Base-by-base conservation (phyloP, 257 asterid genomes). In the Solanum bulbocastanum region DNA sequence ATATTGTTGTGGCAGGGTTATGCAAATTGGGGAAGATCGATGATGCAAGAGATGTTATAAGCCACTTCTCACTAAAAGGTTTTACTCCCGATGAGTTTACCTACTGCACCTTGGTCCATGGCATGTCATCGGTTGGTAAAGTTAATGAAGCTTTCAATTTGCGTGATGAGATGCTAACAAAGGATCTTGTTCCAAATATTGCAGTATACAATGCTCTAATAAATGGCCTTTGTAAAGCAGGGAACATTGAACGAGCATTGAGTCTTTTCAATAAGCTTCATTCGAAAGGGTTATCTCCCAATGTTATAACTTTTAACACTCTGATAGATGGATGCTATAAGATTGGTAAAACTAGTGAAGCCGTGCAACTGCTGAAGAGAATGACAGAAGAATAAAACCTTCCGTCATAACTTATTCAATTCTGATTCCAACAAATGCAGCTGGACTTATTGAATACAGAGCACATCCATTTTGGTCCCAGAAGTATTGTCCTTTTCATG, bases 381-480 rank as follows among this genome's bases (percentile, higher is more conserved):
- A 95, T 95, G 98, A 88, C 42, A 18, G 90, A 90, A 88, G 94
- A 92, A 89, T 98, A 98, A 68, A 87, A 84, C 94, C 95, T 90
- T 94, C 96, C 11, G 87, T 56, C 37, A 85, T 86, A 66, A 94
- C 92, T 65, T 93, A 92, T 87, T 92, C 93, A 76, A 79, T 91
- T 78, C 89, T 96, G 99, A 96, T 97, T 89, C 98, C 99, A 44
- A 96, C 97, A 89, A 97, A 96, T 87, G 95, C 96, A 83, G 91
- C 96, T 82, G 98, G 98, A 71, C 98, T 96, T 88, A 96, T 97
- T 89, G 99, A 96, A 89, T 97, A 93, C 81, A 92, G 98, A 82
- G 96, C 98, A 40, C 98, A 95, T 90, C 99, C 98, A 75, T 96
- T 97, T 91, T 97, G 99, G 99, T 93, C 98, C 89, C 99, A 97